Base-by-base conservation (phyloP, 768 basidiomycete genomes). In the Xerocomus spinulosus region DNA sequence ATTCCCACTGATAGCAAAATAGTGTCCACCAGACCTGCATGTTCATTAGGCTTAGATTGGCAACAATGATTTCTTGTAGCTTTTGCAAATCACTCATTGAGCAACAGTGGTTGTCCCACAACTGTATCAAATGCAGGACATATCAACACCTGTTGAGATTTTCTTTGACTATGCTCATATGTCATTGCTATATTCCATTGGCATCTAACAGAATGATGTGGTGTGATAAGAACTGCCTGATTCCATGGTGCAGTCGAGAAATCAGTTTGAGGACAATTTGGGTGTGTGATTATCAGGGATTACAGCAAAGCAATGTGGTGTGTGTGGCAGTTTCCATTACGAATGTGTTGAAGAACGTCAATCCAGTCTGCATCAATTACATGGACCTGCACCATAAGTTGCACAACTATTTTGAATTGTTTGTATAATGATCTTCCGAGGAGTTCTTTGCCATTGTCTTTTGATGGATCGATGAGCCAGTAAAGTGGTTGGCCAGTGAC, bases 161-260 rank as follows among this genome's bases (percentile, higher is more conserved):
- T 17, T 5, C 3, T 26, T 26, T 14, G 17, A 41, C 17, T 17
- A 18, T 10, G 39, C 7, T 5, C 33, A 9, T 33, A 9, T 36
- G 33, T n/a, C 2, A 14, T 39, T 15, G 17, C 29, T n/a, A 8
- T 9, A 17, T 77, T 77, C 75, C 75, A 75, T 5, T 47, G 44
- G 6, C 44, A 44, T 4, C 73, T 51, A 0, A 72, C 70, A 0
- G 54, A 47, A 44, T 76, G 70, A 5, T 72, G 37, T 2, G 75
- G 67, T 0, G 72, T 75, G 0, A 76, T 63, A 0, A 76, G 57
- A 0, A 65, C 42, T 0, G 69, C 67, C 0, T 68, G 46, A 0
- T 48, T 49, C 75, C 73, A 76, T 9, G 64, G 66, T 1, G 15
- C 4, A 2, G 34, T 8, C 2, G 0, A 6, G 42, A 67, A 71